Percentiles rank a stretch among this genome's conserved stretches.
phyloP scores from a whole-genome alignment of 2,329 filamentous ascomycete species.

The Cryphonectria parasitica region DNA sequence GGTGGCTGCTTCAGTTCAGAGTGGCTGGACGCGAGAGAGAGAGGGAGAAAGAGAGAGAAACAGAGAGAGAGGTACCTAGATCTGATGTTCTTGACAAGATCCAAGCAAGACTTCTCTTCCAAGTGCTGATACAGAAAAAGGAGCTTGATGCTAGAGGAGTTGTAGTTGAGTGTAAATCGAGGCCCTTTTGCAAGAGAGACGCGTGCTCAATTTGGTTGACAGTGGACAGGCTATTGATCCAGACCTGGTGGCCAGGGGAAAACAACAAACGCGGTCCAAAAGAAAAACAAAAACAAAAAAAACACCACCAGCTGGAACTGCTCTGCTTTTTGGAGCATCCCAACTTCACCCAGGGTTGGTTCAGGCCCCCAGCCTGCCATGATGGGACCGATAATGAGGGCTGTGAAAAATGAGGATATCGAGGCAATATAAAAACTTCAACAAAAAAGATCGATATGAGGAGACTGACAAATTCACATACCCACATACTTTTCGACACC shows the following conservation, averaged over 20 bases:
- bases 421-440: not conserved
- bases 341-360: not conserved
- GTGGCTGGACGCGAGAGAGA: not conserved
- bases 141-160: not conserved
- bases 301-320: not conserved
- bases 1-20: not conserved
- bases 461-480: not conserved
- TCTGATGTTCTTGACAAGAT: not conserved
- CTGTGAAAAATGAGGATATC: not conserved
- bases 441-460: not conserved
- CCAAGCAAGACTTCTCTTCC: not conserved
- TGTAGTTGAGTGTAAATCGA: not conserved
- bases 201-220: not conserved
- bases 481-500: not conserved
- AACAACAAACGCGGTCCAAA: not conserved
- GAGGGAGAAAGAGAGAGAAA: too few species aligned
- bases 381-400: not conserved
- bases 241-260: not conserved
- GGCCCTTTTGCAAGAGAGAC: not conserved
- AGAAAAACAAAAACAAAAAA: not conserved
- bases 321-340: not conserved
- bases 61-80: not conserved
- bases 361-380: not conserved
- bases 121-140: not conserved
- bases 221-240: not conserved